Conservation (phyloP, 2,329 filamentous ascomycete species). For the Aschersonia sp. region DNA sequence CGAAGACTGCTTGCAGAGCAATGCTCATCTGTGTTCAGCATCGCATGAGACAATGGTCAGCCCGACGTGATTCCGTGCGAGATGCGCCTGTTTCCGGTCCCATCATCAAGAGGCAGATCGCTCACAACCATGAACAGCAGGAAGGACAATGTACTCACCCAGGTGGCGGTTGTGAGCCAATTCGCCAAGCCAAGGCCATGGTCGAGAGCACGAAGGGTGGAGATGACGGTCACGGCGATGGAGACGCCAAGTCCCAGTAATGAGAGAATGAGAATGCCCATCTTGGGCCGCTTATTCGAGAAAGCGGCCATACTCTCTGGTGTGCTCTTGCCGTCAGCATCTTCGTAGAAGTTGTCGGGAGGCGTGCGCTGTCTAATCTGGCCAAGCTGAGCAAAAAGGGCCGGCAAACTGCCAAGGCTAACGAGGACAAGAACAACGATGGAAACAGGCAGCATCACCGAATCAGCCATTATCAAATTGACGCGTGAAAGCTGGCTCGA, state of each 20-base stretch:
- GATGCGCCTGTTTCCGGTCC: too few species aligned
- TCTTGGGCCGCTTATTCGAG: slow-evolving; percentile 44
- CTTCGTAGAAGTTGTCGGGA: slow-evolving; percentile 43
- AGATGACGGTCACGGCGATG: slow-evolving; percentile 39
- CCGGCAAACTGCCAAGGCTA: slow-evolving; percentile 21
- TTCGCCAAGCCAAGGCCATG: slow-evolving; percentile 33
- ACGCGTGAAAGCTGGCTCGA: background rate
- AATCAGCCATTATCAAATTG: slow-evolving; percentile 2
- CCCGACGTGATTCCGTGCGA: too few species aligned
- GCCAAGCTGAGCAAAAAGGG: slow-evolving; percentile 16
- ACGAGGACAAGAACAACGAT: slow-evolving; percentile 19
- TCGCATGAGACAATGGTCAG: background rate
- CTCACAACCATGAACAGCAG: too few species aligned
- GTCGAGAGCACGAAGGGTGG: slow-evolving; percentile 21
- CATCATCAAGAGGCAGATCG: too few species aligned
- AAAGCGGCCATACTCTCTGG: slow-evolving; percentile 47
- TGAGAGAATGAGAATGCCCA: slow-evolving; percentile 37
- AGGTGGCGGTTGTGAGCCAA: slow-evolving; percentile 46
- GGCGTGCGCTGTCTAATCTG: slow-evolving; percentile 20
- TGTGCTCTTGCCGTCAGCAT: slow-evolving; percentile 55
- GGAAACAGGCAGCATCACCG: slow-evolving; percentile 12
- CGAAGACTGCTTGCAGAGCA: slow-evolving; percentile 33
- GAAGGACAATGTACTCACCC: slow-evolving; percentile 35
- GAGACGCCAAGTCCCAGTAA: slow-evolving; percentile 39
- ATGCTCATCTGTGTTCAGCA: slow-evolving; percentile 29